Conservation (phyloP, 2,329 filamentous ascomycete species). For the Fusarium palustre region DNA sequence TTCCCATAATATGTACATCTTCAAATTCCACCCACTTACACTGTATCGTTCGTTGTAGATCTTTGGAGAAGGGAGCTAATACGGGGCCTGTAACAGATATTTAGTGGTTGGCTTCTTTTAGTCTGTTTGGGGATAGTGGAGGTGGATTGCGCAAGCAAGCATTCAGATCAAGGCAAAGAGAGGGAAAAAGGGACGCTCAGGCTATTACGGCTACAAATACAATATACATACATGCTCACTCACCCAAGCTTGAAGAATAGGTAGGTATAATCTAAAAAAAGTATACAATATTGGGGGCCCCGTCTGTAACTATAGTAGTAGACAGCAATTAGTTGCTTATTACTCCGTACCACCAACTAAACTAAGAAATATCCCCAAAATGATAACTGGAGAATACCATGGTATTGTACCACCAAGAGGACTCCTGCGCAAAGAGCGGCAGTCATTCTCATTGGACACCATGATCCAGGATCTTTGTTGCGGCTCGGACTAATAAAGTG, state of each 20-base stretch:
- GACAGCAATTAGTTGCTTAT: background rate
- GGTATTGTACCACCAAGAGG: background rate
- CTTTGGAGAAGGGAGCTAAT: background rate
- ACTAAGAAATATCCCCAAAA: background rate
- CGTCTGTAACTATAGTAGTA: background rate
- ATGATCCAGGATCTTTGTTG: constrained; percentile 23
- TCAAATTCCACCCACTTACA: constrained; percentile 12
- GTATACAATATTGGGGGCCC: background rate
- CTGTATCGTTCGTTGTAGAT: constrained; percentile 17
- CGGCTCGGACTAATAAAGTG: constrained; percentile 31
- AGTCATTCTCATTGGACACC: constrained; percentile 3
- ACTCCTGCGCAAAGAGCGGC: constrained; percentile 20
- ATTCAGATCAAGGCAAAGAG: constrained; percentile 15
- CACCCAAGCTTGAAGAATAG: background rate
- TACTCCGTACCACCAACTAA: background rate
- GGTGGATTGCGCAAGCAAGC: constrained; percentile 38
- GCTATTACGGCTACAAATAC: background rate
- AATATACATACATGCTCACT: background rate
- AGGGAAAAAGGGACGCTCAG: constrained; percentile 3
- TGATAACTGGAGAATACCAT: background rate
- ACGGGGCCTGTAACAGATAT: background rate
- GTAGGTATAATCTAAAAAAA: constrained; percentile 27
- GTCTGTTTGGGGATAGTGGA: constrained; percentile 33
- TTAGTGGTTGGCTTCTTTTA: constrained; percentile 15
- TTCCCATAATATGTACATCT: background rate